Evolutionary conservation across 352 stramenopile species (phyloP).

Genomic region (Elongisporangium prolatum): DNA sequence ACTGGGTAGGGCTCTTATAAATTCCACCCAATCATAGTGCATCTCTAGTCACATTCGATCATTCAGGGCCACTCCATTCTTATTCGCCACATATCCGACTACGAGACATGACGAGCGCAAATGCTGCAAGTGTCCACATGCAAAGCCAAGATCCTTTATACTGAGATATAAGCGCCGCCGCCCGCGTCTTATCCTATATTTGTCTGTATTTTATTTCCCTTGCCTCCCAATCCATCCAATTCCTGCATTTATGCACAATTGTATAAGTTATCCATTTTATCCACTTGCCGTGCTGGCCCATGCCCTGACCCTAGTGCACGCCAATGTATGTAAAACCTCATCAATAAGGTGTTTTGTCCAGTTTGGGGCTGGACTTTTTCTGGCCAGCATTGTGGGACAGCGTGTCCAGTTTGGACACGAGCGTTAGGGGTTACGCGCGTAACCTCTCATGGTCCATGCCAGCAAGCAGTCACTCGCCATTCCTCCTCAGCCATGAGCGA

Average conservation of each 20-base stretch:
- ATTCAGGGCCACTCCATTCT: neutral
- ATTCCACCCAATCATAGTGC: neutral
- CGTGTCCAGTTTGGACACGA: neutral
- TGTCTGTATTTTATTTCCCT: no score
- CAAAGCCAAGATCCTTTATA: no score
- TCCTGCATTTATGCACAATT: neutral
- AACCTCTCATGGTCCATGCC: neutral
- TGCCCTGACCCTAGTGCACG: neutral
- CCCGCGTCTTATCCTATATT: neutral
- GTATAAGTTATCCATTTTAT: neutral
- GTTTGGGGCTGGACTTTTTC: neutral
- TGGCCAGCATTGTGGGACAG: neutral
- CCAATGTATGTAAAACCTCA: neutral
- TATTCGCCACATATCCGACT: neutral
- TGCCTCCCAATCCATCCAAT: neutral
- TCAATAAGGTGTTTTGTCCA: neutral
- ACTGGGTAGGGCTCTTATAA: neutral
- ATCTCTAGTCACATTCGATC: neutral
- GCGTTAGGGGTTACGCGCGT: neutral
- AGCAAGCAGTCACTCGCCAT: neutral
- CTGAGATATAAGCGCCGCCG: no score
- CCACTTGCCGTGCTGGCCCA: neutral
- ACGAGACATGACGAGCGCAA: neutral
- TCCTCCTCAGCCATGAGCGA: neutral
- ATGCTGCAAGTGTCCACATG: neutral